Conservation (phyloP, 1,139 yeast genomes). For the Candida sp. region DNA sequence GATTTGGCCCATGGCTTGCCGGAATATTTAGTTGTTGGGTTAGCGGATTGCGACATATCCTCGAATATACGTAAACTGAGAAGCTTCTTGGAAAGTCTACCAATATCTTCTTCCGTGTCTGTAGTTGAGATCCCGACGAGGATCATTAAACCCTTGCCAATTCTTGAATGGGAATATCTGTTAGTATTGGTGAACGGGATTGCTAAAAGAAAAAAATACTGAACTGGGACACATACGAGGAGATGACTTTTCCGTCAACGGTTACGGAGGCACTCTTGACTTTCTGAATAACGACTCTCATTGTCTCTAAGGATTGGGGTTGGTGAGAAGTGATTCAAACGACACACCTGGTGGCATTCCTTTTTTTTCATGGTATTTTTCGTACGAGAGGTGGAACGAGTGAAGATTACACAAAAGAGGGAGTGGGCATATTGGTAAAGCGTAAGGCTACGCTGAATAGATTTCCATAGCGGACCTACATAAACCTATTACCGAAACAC, state of each 20-base stretch:
- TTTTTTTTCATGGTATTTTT: background rate
- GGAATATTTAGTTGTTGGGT: slow-evolving; percentile 45
- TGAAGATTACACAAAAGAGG: background rate
- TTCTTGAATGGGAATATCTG: slow-evolving; percentile 34
- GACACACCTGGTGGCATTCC: background rate
- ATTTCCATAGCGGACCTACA: no score
- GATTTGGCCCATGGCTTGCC: slow-evolving; percentile 64
- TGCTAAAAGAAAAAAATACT: background rate
- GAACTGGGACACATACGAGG: slow-evolving; percentile 53
- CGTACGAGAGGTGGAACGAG: no score
- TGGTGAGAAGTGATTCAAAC: background rate
- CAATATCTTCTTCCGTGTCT: slow-evolving; percentile 77
- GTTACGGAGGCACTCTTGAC: slow-evolving; percentile 88
- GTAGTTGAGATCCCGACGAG: slow-evolving; percentile 83
- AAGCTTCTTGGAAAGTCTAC: slow-evolving; percentile 69
- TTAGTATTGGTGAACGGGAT: background rate
- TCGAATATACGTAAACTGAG: slow-evolving; percentile 74
- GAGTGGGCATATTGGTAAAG: no score
- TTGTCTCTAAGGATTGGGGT: slow-evolving; percentile 21
- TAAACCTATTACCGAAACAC: no score
- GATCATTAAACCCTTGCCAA: slow-evolving; percentile 75
- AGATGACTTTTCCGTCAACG: slow-evolving; percentile 71
- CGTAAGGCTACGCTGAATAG: no score
- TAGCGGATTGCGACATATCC: slow-evolving; percentile 39
- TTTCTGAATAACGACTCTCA: slow-evolving; percentile 90